phyloP scores from a whole-genome alignment of 2,329 filamentous ascomycete genomes.

The Aspergillus cejpii region DNA sequence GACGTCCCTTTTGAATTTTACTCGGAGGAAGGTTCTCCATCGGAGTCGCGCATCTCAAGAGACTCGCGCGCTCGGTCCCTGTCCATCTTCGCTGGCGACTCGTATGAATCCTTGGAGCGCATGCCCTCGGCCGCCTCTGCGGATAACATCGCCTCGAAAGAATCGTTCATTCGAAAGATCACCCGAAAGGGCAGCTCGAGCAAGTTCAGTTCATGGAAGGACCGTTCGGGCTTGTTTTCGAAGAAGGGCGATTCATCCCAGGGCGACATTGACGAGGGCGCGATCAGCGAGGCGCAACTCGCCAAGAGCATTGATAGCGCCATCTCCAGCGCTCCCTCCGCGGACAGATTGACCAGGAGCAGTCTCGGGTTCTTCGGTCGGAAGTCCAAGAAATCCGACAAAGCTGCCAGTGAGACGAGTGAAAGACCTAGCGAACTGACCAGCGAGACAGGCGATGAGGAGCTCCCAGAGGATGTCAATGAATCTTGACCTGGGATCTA shows the following conservation, averaged over 20 bases:
- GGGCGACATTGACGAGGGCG: constrained; percentile 43
- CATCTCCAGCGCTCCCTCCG: constrained; percentile 37
- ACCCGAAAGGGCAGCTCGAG: constrained; percentile 47
- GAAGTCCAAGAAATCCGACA: constrained; percentile 42
- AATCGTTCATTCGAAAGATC: constrained; percentile 48
- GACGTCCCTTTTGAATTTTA: constrained; percentile 27
- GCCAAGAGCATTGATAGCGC: constrained; percentile 42
- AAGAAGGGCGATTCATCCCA: constrained; percentile 41
- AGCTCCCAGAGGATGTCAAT: constrained; percentile 30
- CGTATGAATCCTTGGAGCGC: constrained; percentile 44
- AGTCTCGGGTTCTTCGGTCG: constrained; percentile 45
- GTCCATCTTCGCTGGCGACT: constrained; percentile 42
- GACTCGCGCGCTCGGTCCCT: constrained; percentile 38
- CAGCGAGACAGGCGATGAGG: constrained; percentile 42
- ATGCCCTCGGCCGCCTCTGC: constrained; percentile 39
- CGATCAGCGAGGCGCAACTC: constrained; percentile 34
- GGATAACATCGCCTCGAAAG: constrained; percentile 39
- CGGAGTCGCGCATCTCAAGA: constrained; percentile 40
- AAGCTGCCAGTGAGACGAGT: constrained; percentile 38
- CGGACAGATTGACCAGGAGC: constrained; percentile 39
- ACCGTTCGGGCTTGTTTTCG: constrained; percentile 43
- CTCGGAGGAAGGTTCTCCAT: constrained; percentile 38
- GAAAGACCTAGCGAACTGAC: constrained; percentile 40
- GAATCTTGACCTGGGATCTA: constrained; percentile 8
- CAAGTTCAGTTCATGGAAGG: constrained; percentile 49